Conservation (phyloP, 2,329 filamentous ascomycete species). For the Emericellopsis atlantica region DNA sequence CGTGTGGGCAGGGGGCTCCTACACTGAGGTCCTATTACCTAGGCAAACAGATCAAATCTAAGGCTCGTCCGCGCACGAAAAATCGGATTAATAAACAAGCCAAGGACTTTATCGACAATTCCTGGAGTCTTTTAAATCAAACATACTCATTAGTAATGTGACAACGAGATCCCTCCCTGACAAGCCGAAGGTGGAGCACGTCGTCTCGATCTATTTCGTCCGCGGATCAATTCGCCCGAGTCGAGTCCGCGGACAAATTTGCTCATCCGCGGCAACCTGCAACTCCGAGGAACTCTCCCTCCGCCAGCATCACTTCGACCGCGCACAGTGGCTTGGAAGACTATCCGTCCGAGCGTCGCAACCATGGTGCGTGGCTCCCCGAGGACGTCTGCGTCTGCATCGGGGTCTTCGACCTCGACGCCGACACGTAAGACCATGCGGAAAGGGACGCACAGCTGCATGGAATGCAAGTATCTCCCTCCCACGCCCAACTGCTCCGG, state of each 20-base stretch:
- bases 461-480: conserved; percentile 9
- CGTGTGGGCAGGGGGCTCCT: no score
- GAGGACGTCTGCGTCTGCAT: conserved; percentile 2
- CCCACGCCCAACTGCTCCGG: background rate
- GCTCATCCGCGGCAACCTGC: conserved; percentile 1
- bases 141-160: conserved; percentile 1
- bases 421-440: conserved; percentile 8
- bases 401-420: conserved; percentile 2
- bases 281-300: background rate
- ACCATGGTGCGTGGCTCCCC: background rate
- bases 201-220: conserved; percentile 4
- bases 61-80: conserved; percentile 1
- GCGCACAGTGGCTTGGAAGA: background rate
- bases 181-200: conserved; percentile 1
- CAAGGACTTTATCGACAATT: background rate
- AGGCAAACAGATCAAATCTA: background rate
- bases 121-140: background rate
- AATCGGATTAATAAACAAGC: background rate
- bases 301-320: conserved; percentile 1
- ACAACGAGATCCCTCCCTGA: background rate
- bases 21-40: background rate
- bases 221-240: conserved; percentile 1
- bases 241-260: conserved; percentile 7
- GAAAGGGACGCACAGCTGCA: conserved; percentile 13
- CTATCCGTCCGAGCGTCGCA: conserved; percentile 1